Conservation (phyloP, 1,284 basidiomycete genomes). For the Termitomyces sp. region DNA sequence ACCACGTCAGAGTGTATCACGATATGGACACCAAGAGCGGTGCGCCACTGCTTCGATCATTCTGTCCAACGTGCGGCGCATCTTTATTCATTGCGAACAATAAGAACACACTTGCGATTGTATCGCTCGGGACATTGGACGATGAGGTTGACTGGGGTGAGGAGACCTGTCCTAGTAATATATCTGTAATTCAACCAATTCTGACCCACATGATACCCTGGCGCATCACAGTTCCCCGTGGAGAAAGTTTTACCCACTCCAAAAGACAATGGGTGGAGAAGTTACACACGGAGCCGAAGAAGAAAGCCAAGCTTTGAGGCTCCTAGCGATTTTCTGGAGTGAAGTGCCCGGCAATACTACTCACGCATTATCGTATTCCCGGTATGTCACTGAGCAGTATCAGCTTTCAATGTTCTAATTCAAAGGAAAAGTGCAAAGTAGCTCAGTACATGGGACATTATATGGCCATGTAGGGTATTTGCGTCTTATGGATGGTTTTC, state of each 20-base stretch:
- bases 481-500: not conserved
- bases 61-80: constrained; percentile 28
- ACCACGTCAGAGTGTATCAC: constrained; percentile 20
- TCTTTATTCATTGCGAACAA: constrained; percentile 21
- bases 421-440: not conserved
- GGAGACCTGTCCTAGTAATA: not conserved
- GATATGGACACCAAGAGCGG: constrained; percentile 26
- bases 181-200: not conserved
- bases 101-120: constrained; percentile 15
- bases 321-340: not conserved
- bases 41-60: constrained; percentile 22
- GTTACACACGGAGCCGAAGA: not conserved
- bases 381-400: not conserved
- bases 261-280: not conserved
- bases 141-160: constrained; percentile 22
- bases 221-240: constrained; percentile 6
- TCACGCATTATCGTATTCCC: not conserved
- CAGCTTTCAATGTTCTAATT: not conserved
- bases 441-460: not conserved
- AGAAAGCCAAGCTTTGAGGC: not conserved
- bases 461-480: not conserved
- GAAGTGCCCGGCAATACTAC: not conserved
- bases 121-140: constrained; percentile 22
- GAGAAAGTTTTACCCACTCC: constrained; percentile 5
- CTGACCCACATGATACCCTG: not conserved